A percentile compares a stretch with the other conserved stretches of the same genome.
phyloP scores from a whole-genome alignment of 2,329 filamentous ascomycete genomes.

The Trichoderma sp. region DNA sequence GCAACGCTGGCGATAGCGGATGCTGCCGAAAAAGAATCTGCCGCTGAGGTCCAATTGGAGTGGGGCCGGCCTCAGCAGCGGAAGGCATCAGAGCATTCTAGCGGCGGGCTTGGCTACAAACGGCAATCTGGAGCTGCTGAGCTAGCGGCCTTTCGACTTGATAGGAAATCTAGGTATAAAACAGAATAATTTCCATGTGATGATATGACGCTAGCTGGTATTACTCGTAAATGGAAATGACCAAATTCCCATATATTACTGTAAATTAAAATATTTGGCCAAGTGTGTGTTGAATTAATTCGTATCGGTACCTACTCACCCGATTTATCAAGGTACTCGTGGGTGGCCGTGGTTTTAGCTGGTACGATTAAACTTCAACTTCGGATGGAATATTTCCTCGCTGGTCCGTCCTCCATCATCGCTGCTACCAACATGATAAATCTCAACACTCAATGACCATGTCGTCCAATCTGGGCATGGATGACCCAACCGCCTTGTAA shows the following conservation, averaged over 20 bases:
- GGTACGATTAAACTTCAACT: background rate
- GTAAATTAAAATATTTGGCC: too few species aligned
- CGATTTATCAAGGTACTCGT: background rate
- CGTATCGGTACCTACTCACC: background rate
- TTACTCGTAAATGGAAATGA: background rate
- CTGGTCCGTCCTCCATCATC: background rate
- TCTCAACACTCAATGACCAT: background rate
- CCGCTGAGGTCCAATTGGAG: slow-evolving; percentile 1
- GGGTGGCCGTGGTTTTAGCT: background rate
- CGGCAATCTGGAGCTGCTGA: background rate
- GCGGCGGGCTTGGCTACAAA: background rate
- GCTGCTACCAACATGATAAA: background rate
- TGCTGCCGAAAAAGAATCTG: slow-evolving; percentile 15
- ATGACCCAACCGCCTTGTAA: slow-evolving; percentile 1
- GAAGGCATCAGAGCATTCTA: background rate
- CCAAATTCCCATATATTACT: background rate
- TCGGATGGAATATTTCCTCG: background rate
- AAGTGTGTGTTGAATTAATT: too few species aligned
- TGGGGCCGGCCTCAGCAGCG: background rate
- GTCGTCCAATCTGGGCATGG: slow-evolving; percentile 2
- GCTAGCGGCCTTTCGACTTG: background rate
- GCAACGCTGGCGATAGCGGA: slow-evolving; percentile 3
- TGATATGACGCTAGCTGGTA: background rate
- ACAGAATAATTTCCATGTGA: background rate
- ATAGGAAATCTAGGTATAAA: background rate